Base-by-base conservation (phyloP, 805 yeast genomes). In the Candida ponderosae region DNA sequence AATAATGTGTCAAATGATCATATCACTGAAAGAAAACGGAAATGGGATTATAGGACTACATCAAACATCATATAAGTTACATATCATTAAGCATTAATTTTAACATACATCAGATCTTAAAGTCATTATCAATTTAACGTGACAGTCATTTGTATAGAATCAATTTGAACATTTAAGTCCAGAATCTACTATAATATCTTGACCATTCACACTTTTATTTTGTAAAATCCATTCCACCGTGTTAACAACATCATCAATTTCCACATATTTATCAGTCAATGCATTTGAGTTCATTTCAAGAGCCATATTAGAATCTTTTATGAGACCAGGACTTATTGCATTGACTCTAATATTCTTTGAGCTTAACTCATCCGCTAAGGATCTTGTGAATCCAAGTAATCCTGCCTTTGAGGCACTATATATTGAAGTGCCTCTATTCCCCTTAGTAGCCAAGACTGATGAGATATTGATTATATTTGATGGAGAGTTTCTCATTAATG, bases 401-500 rank as follows among this genome's bases (percentile, higher is more conserved):
- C 87, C 95, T 0, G 81, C 78, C 51, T 86, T 86, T 37, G 81
- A 63, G 0, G 88, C 83, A 0, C 81, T 62, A 47, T 86, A 86
- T 0, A 79, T 79, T 0, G 76, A 43, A 0, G 87, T 69, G 1
- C 94, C 94, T 4, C 71, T 68, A 5, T 46, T 35, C 1, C 67
- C 71, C 0, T 66, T 60, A 4, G 61, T 32, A 0, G 81, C 75
- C 18, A 86, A 59, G 7, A 81, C 67, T 0, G 94, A 83, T 2
- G 90, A 73, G 1, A 86, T 57, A 50, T 81, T 84, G 24, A 85
- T 50, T 13, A 86, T 73, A 18, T 61, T 43, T 38, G 50, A 45
- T 36, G 53, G 51, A 36, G 40, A 50, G 33, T 53, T 57, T 40
- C 62, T 49, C 37, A 81, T 40, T 76, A 85, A 72, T 0, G 74